Base-by-base conservation (phyloP, 306 rosid species). In the Spatholobus suberectus region DNA sequence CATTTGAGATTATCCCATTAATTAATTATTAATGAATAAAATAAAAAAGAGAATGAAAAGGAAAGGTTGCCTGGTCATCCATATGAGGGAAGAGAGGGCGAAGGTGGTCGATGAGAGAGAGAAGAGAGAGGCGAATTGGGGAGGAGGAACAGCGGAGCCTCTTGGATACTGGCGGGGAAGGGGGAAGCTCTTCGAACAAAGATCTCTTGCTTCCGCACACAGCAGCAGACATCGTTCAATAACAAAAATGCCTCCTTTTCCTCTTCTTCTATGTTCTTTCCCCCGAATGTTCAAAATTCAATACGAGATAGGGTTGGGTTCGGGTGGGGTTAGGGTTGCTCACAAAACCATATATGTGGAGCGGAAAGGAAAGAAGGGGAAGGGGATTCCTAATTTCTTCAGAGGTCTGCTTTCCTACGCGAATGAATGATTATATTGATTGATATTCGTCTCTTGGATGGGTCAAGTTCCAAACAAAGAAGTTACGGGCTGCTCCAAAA, bases 201-300 rank as follows among this genome's bases (percentile, higher is more conserved):
- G 99, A 92, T 92, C 99, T 89, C 92, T 95, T 95, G 92, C 90
- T 93, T 85, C 99, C 98, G 79, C 99, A 92, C 93, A 95, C 99
- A 47, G 95, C 97, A 76, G 99, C 99, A 93, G 99, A 95, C 99
- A 95, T 95, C 87, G 90, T 90, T 94, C 63, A 76, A 76, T 58
- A n/a, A 20, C 84, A 72, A 58, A 15, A 61, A 18, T 81, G 80
- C 80, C 34, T 62, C 77, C 14, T 79, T 80, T 38, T 47, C 46
- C 72, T 54, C 41, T 24, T 81, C 11, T 26, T 26, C 49, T 61
- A 2, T n/a, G 21, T 62, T 57, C 32, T 51, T n/a, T 18, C 32
- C 62, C 29, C 69, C 29, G 18, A 23, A 12, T 26, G 5, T 12
- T 40, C 70, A 77, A 65, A 32, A 63, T 24, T 38, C 46, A 44